Base-by-base conservation (phyloP, 306 rosid species). In the Fragaria ananassa region DNA sequence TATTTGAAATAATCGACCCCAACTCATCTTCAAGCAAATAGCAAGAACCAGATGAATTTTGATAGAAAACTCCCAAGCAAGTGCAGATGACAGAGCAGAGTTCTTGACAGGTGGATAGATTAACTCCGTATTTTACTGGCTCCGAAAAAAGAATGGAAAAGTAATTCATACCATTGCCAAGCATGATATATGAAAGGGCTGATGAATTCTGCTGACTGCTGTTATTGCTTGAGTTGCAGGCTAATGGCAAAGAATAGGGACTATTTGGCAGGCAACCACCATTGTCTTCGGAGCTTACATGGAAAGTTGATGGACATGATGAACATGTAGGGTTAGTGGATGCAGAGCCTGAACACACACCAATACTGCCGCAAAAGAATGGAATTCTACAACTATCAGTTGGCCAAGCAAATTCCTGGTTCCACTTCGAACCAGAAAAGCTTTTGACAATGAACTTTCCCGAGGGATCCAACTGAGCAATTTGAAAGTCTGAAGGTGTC, bases 41-140 rank as follows among this genome's bases (percentile, higher is more conserved):
- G 83, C 98, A 94, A 69, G 92, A 90, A 74, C 96, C 89, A 41
- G 91, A 76, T 34, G 93, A 77, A 66, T 80, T 89, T 60, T 64
- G 71, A 83, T 80, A 82, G 76, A 89, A 92, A 83, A 92, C 13
- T 70, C 96, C 98, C 66, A 88, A 76, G 87, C 98, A 94, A 45
- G 92, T 90, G 82, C 98, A 94, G 76, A 84, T 81, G 62, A 67
- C 29, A n/a, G 89, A 86, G 85, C 98, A 94, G 54, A 83, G 76
- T 74, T 72, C 81, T 85, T 89, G 87, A 61, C 98, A 94, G 63
- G 37, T 51, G 57, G 90, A 83, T 76, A 86, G 62, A 68, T 82
- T 79, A 85, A 78, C 89, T 39, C 76, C 85, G 73, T 83, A 74
- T 45, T 46, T 60, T 61, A 79, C 51, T 25, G 92, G 91, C 74